phyloP scores from a whole-genome alignment of 768 basidiomycete species.

The Lyophyllum atratum region DNA sequence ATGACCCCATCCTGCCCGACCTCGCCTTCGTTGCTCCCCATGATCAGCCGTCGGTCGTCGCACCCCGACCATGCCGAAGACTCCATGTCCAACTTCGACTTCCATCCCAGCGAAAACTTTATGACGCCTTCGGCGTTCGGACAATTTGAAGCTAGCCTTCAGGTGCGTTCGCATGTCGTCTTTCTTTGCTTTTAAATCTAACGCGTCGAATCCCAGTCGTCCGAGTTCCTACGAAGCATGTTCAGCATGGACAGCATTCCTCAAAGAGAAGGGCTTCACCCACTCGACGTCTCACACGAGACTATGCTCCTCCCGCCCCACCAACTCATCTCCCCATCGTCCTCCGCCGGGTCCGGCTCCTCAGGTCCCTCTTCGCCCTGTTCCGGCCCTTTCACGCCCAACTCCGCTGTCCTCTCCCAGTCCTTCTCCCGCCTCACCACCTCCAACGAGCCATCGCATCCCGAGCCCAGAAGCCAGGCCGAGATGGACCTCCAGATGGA shows the following conservation, averaged over 20 bases:
- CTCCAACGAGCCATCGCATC: slow-evolving; percentile 18
- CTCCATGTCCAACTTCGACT: slow-evolving; percentile 54
- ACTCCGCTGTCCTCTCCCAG: slow-evolving; percentile 29
- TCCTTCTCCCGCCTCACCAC: slow-evolving; percentile 27
- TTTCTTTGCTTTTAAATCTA: slow-evolving; percentile 9
- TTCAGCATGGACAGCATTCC: slow-evolving; percentile 30
- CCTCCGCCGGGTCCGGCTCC: slow-evolving; percentile 45
- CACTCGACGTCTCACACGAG: slow-evolving; percentile 45
- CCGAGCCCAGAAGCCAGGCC: slow-evolving; percentile 32
- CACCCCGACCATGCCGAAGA: slow-evolving; percentile 49
- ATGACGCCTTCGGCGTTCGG: slow-evolving; percentile 34
- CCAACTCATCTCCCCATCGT: slow-evolving; percentile 52
- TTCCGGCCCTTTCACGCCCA: slow-evolving; percentile 54
- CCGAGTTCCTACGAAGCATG: slow-evolving; percentile 53
- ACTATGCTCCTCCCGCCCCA: slow-evolving; percentile 40
- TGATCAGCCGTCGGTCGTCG: slow-evolving; percentile 64
- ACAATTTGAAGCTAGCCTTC: slow-evolving; percentile 48
- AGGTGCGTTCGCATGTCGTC: slow-evolving; percentile 31
- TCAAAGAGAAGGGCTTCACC: slow-evolving; percentile 32
- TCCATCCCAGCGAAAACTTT: slow-evolving; percentile 46
- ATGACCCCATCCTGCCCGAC: slow-evolving; percentile 60
- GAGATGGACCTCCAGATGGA: slow-evolving; percentile 40
- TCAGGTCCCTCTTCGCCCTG: slow-evolving; percentile 55
- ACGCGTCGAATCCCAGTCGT: slow-evolving; percentile 34
- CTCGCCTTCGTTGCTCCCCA: slow-evolving; percentile 57